A percentile compares a stretch with the other conserved stretches of the same genome.
phyloP scores from a whole-genome alignment of 495 filamentous ascomycete species.

The Penicillium bovifimosum region DNA sequence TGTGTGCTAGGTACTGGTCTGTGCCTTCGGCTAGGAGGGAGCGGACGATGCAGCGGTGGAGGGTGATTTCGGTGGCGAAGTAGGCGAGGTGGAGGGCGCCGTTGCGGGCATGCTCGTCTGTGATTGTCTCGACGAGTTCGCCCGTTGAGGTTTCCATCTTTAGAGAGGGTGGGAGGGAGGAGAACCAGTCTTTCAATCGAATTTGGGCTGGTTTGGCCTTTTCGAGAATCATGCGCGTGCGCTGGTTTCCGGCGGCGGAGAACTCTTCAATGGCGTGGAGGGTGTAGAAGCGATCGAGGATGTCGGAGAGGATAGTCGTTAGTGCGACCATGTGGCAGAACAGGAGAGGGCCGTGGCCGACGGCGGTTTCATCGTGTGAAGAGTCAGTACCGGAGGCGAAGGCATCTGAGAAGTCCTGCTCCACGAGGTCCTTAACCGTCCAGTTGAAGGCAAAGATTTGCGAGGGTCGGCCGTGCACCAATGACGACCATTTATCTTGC shows the following conservation, averaged over 20 bases:
- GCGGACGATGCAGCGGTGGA: slow-evolving; percentile 56
- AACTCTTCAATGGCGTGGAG: slow-evolving; percentile 50
- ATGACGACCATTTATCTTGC: slow-evolving; percentile 56
- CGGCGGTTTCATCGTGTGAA: slow-evolving; percentile 31
- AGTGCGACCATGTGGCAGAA: slow-evolving; percentile 57
- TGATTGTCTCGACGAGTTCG: slow-evolving; percentile 38
- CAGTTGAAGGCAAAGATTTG: slow-evolving; percentile 52
- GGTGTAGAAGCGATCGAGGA: slow-evolving; percentile 58
- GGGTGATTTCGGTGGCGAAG: slow-evolving; percentile 57
- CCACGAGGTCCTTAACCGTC: slow-evolving; percentile 50
- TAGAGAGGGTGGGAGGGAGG: slow-evolving; percentile 44
- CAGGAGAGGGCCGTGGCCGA: slow-evolving; percentile 43
- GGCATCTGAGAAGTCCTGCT: slow-evolving; percentile 46
- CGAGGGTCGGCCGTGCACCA: slow-evolving; percentile 52
- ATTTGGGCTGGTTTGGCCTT: slow-evolving; percentile 58
- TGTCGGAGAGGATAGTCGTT: slow-evolving; percentile 55
- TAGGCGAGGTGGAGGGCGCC: slow-evolving; percentile 57
- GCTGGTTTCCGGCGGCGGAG: slow-evolving; percentile 42
- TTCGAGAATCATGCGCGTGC: slow-evolving; percentile 51
- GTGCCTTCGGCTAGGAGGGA: slow-evolving; percentile 40
- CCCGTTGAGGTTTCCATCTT: slow-evolving; percentile 48
- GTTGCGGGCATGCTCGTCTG: slow-evolving; percentile 38
- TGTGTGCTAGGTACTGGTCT: slow-evolving; percentile 68
- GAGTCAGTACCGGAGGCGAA: slow-evolving; percentile 30
- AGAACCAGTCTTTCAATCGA: slow-evolving; percentile 55